Evolutionary conservation across 805 yeast species (phyloP).

Genomic region (Sungouiozyma intestinalis): DNA sequence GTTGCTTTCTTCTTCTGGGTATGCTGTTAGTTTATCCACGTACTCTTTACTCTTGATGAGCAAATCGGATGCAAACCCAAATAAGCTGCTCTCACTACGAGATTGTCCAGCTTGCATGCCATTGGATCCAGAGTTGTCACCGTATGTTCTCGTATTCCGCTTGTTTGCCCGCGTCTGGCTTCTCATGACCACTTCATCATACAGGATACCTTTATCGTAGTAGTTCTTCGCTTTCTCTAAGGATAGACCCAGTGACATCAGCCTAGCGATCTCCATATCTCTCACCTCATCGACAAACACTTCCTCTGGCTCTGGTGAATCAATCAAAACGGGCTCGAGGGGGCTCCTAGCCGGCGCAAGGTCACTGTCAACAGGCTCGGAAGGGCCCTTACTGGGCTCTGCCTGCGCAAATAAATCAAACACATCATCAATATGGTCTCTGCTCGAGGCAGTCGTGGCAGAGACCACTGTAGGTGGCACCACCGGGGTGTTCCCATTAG

Average conservation of each 20-base stretch:
- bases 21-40: constrained; percentile 18
- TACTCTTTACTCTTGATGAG: constrained; percentile 26
- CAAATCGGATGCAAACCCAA: constrained; percentile 17
- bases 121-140: not conserved
- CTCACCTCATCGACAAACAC: constrained; percentile 23
- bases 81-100: constrained; percentile 3
- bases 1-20: constrained; percentile 15
- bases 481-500: not conserved
- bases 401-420: not conserved
- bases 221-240: constrained; percentile 15
- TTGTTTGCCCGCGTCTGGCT: not conserved
- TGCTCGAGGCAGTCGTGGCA: not conserved
- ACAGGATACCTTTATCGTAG: constrained; percentile 18
- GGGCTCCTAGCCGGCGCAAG: too few relatives aligned
- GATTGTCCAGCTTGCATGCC: too few relatives aligned
- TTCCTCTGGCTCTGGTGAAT: not conserved
- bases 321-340: too few relatives aligned
- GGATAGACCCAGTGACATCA: constrained; percentile 25
- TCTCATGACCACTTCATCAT: constrained; percentile 12
- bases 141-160: constrained; percentile 1
- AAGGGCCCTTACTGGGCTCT: not conserved
- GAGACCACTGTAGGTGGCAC: not conserved
- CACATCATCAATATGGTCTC: constrained; percentile 1
- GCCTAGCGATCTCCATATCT: constrained; percentile 27
- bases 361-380: not conserved